Evolutionary conservation across 305 asterid species (phyloP), one percentile per base, ranked within the genome.

Genomic region (Fraxinus ornus): DNA sequence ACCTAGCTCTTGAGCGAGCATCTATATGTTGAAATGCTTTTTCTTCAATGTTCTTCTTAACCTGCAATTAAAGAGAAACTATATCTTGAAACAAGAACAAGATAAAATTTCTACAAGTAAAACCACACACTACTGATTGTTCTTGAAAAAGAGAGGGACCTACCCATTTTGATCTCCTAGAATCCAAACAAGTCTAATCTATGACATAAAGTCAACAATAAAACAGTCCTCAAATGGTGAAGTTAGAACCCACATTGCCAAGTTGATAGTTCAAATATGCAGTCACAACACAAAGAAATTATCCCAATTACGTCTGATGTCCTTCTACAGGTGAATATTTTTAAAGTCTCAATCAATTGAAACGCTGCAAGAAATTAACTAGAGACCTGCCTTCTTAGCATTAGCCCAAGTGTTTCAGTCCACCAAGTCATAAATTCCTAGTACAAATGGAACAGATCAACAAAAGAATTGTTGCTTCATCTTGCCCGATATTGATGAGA

Each of bases 1-100:
- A 95, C 99, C 98, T 94, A 78, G 95, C 90, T 85, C 93, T 92
- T 37, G 98, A 91, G 79, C 99, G 98, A 84, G 99, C 99, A 91
- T 94, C 99, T 70, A 94, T 83, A 74, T 88, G 99, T 87, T 93
- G 95, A 88, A 93, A 91, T 5, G 97, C 87, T 87, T 90, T 91
- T 80, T 91, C 97, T 86, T 94, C 94, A 68, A 94, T 88, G 88
- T 96, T 94, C 88, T 90, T 88, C 89, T 83, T 83, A 74, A 96
- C 93, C 99, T 96, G 94, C 84, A 84, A 88, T 70, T 70, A 73
- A 24, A 37, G 57, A 81, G 6, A 72, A 81, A 26, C 73, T 64
- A 24, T 64, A 10, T 64, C 35, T 64, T 64, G n/a, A 64, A 24
- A 64, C 35, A 64, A 3, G 30, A 64, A 64, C 33, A 60, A 60